A percentile compares a stretch with the other conserved stretches of the same genome.
Evolutionary conservation across 1,284 basidiomycete genomes (phyloP).

Genomic region (Tylopilus sp.): DNA sequence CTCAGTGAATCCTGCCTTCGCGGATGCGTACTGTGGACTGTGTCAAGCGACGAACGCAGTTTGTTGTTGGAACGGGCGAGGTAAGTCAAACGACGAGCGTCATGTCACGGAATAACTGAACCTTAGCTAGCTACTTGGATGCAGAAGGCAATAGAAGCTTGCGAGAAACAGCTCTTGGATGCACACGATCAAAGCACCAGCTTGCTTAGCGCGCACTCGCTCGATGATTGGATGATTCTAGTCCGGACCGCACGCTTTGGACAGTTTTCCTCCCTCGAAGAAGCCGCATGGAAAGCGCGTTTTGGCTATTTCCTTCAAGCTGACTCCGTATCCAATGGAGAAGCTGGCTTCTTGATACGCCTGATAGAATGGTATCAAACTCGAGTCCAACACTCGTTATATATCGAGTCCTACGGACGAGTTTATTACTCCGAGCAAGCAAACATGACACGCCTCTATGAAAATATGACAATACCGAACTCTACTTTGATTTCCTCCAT

Average conservation of each 20-base stretch:
- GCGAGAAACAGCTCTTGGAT: conserved; percentile 46
- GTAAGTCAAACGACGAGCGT: conserved; percentile 22
- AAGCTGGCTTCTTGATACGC: conserved; percentile 52
- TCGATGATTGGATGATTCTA: conserved; percentile 46
- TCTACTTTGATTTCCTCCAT: conserved; percentile 35
- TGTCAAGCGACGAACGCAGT: conserved; percentile 51
- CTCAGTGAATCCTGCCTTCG: conserved; percentile 48
- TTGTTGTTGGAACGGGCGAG: conserved; percentile 54
- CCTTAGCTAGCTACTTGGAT: conserved; percentile 40
- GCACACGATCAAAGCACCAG: conserved; percentile 41
- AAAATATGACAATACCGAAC: conserved; percentile 25
- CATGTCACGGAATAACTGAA: conserved; percentile 21
- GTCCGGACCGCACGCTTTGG: conserved; percentile 35
- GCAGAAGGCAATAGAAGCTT: conserved; percentile 43
- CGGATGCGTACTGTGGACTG: conserved; percentile 57
- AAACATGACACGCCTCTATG: conserved; percentile 7
- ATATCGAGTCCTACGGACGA: conserved; percentile 42
- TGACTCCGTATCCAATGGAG: conserved; percentile 36
- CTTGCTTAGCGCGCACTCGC: conserved; percentile 34
- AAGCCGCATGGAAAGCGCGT: conserved; percentile 37
- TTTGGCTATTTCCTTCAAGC: conserved; percentile 38
- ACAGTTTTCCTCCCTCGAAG: conserved; percentile 30
- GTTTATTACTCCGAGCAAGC: conserved; percentile 20
- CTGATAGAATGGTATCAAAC: conserved; percentile 51
- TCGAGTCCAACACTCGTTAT: conserved; percentile 50